Evolutionary conservation across 306 rosid species (phyloP), one percentile per base, ranked within the genome.

Genomic region (Rubus idaeus): DNA sequence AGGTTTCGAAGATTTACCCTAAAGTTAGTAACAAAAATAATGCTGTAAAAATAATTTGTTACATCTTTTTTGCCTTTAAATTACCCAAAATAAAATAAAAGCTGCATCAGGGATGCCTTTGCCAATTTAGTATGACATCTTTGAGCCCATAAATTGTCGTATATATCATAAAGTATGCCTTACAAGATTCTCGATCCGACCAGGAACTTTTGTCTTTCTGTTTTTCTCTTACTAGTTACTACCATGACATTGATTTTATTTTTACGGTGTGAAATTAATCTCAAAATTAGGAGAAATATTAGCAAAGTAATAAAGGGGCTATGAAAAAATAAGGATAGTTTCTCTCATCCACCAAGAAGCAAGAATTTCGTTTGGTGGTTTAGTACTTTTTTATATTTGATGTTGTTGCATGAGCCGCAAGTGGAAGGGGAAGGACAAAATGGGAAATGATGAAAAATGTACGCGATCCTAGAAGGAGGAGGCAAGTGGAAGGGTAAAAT

Each of bases 401-500:
- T 57, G 13, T 13, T 56, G 65, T 12, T 39, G 47, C 64, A 40
- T 12, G 35, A 26, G 1, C 18, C 18, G 5, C 3, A 42, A 23
- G 26, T 23, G 26, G 26, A 23, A 23, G 26, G 26, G 26, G 26
- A 23, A 42, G 49, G 0, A 23, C 16, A 41, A 20, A 67, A 23
- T 30, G 35, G 35, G 35, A 30, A 30, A 1, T 30, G 23, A 42
- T 1, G 0, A 17, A 44, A 21, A 64, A 42, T 35, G 60, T 4
- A 55, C 18, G 83, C 50, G 77, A 75, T 63, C 68, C 52, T 16
- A 60, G 47, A 39, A 47, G 49, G 26, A 39, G 45, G 41, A 12
- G 42, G 55, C 75, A 60, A 46, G 58, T 3, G 56, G 70, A 79
- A 60, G 71, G 87, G 80, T 3, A 77, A 73, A 73, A 68, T 30